These are phyloP conservation scores for Hirsutella rhossiliensis DNA, from an alignment of 2,329 filamentous ascomycete genomes.

Conservation along the genomic window DNA sequence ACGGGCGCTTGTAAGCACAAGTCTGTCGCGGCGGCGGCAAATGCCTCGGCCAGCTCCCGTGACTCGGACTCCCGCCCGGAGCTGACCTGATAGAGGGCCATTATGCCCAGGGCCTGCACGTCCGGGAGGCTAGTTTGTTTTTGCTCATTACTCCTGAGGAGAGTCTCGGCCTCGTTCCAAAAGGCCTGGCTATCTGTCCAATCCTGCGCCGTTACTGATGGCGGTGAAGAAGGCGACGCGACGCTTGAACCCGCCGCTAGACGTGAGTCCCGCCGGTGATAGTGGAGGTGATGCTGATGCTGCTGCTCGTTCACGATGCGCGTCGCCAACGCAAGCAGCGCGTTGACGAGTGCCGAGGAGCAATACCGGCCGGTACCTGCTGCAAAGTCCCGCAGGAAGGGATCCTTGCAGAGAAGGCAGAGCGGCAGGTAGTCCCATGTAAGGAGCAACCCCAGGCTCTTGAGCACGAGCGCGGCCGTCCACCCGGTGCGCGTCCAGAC, in stretches of 20 bases:
- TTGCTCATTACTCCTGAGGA: neutral
- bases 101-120: conserved; percentile 4
- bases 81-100: conserved; percentile 4
- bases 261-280: too few relatives aligned
- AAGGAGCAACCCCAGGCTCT: conserved; percentile 1
- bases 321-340: conserved; percentile 3
- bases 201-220: too few relatives aligned
- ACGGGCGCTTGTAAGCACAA: neutral
- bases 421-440: conserved; percentile 5
- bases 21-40: neutral
- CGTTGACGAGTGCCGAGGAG: conserved; percentile 5
- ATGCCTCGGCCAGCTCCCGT: conserved; percentile 1
- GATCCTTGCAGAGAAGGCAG: neutral
- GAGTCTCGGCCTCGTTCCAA: neutral
- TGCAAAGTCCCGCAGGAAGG: conserved; percentile 1
- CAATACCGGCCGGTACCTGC: conserved; percentile 1
- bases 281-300: neutral
- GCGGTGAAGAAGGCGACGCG: too few relatives aligned
- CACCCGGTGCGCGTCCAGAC: neutral
- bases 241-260: too few relatives aligned
- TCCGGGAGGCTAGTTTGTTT: conserved; percentile 1
- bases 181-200: conserved; percentile 2
- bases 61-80: conserved; percentile 2
- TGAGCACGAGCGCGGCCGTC: conserved; percentile 2
- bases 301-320: neutral